Percentiles rank a stretch among this genome's conserved stretches.
Evolutionary conservation across 768 basidiomycete species (phyloP).

Genomic region (Lentinula detonsa): DNA sequence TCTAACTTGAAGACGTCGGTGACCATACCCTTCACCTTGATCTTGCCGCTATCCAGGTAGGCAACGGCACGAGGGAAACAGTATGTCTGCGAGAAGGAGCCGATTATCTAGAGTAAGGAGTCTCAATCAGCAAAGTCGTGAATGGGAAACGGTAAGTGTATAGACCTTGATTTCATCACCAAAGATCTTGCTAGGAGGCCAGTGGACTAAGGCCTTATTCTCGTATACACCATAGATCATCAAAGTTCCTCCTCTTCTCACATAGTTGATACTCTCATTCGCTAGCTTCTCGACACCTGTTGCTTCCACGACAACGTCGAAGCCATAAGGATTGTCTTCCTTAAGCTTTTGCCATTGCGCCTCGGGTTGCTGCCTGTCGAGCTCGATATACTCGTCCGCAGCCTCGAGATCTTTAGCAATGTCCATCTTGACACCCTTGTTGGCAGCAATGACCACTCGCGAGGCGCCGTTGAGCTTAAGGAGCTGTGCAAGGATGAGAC

Average conservation of each 20-base stretch:
- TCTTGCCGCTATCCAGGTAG: conserved; percentile 83
- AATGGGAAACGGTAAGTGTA: not conserved
- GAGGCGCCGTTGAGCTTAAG: conserved; percentile 71
- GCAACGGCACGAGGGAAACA: conserved; percentile 91
- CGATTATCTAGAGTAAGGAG: conserved; percentile 57
- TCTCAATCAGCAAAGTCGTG: not conserved
- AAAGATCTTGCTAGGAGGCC: conserved; percentile 82
- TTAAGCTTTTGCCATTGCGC: conserved; percentile 66
- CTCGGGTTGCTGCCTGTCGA: conserved; percentile 58
- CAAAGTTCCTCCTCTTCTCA: conserved; percentile 76
- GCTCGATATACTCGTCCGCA: conserved; percentile 70
- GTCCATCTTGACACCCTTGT: conserved; percentile 75
- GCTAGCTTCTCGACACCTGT: conserved; percentile 83
- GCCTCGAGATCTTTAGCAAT: conserved; percentile 64
- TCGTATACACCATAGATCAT: conserved; percentile 92
- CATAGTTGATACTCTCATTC: conserved; percentile 87
- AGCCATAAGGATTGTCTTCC: conserved; percentile 72
- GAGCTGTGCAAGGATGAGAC: conserved; percentile 71
- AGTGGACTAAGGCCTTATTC: conserved; percentile 77
- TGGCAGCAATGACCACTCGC: conserved; percentile 65
- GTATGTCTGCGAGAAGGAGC: conserved; percentile 83
- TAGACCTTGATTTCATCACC: conserved; percentile 19
- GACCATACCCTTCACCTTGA: conserved; percentile 75
- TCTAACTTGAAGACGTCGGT: conserved; percentile 62
- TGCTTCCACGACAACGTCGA: conserved; percentile 69